phyloP scores from a whole-genome alignment of 2,329 filamentous ascomycete species.

The Trichoderma arundinaceum region DNA sequence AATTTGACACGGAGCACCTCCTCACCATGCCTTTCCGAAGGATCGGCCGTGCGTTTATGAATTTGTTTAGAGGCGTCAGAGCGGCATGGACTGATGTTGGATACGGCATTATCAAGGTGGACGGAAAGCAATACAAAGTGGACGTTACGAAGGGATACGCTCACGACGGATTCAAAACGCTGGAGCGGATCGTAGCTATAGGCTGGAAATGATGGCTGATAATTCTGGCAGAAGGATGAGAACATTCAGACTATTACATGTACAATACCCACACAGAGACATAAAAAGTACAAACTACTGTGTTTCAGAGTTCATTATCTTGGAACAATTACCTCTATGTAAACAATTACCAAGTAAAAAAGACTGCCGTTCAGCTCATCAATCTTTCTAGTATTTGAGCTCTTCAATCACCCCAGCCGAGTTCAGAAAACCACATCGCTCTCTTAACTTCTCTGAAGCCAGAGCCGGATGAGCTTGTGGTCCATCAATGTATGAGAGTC shows the following conservation, averaged over 20 bases:
- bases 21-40: constrained; percentile 64
- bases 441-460: constrained; percentile 48
- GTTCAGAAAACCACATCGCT: constrained; percentile 56
- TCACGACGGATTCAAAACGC: constrained; percentile 62
- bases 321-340: background rate
- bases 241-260: background rate
- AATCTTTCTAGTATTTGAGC: constrained; percentile 45
- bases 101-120: constrained; percentile 57
- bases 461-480: constrained; percentile 44
- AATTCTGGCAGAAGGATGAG: background rate
- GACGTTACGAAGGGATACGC: constrained; percentile 64
- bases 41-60: constrained; percentile 48
- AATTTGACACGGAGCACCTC: constrained; percentile 61
- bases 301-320: background rate
- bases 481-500: constrained; percentile 49
- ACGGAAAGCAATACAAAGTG: constrained; percentile 59
- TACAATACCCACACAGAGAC: constrained; percentile 1
- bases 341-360: background rate
- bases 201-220: constrained; percentile 33
- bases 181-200: constrained; percentile 60
- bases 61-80: constrained; percentile 53
- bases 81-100: constrained; percentile 63
- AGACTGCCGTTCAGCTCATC: too few species aligned
- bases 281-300: background rate
- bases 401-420: constrained; percentile 51